A percentile compares a stretch with the other conserved stretches of the same genome.
Conservation (phyloP, 345 rosid species). For the Eutrema heterophyllum region DNA sequence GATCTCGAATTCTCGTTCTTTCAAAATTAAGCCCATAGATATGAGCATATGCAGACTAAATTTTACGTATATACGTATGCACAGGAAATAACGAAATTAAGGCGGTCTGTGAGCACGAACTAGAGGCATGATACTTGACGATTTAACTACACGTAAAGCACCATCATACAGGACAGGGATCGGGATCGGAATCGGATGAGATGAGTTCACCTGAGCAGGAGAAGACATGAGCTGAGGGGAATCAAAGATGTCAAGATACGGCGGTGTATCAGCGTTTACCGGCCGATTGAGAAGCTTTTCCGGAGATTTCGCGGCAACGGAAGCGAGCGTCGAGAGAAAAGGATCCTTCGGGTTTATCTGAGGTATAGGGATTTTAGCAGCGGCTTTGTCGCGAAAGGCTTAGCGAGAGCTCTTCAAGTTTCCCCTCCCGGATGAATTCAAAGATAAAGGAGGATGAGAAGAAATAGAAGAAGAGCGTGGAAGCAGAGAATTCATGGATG, state of each 20-base stretch:
- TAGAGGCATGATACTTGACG: neutral
- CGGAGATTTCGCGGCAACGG: slow-evolving; percentile 56
- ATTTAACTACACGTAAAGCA: neutral
- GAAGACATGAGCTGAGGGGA: slow-evolving; percentile 79
- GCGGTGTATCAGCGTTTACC: slow-evolving; percentile 46
- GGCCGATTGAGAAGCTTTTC: slow-evolving; percentile 49
- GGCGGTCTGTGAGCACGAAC: neutral
- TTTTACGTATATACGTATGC: neutral
- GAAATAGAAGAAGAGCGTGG: slow-evolving; percentile 24
- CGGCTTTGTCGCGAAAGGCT: slow-evolving; percentile 34
- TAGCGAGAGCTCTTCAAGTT: slow-evolving; percentile 27
- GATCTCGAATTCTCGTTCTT: neutral
- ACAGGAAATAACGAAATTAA: neutral
- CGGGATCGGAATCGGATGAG: neutral
- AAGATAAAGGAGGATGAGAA: slow-evolving; percentile 22
- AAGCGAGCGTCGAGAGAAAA: slow-evolving; percentile 57
- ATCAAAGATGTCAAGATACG: slow-evolving; percentile 69
- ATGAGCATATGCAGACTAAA: neutral
- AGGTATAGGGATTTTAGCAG: slow-evolving; percentile 62
- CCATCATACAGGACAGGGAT: neutral
- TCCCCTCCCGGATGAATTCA: slow-evolving; percentile 29
- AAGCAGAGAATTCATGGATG: slow-evolving; percentile 37
- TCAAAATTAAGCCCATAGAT: neutral
- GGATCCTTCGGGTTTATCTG: slow-evolving; percentile 78
- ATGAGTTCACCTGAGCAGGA: slow-evolving; percentile 55